A percentile compares a stretch with the other conserved stretches of the same genome.
phyloP scores from a whole-genome alignment of 1,284 basidiomycete genomes.

The Austroboletus sp. region DNA sequence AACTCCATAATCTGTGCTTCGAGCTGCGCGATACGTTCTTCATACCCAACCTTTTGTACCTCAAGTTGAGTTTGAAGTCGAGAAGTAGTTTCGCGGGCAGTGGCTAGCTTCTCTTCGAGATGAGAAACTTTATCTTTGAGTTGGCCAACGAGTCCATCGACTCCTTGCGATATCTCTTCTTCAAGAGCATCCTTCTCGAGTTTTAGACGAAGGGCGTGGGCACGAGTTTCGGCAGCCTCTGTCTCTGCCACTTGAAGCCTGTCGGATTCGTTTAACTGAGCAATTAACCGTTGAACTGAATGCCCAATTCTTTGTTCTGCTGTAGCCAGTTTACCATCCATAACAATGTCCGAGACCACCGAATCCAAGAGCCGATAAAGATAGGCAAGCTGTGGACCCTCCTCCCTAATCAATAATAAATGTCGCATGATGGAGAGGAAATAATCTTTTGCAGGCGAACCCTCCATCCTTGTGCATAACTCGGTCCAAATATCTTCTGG shows the following conservation, averaged over 20 bases:
- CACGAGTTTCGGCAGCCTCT: slow-evolving; percentile 68
- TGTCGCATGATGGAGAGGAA: slow-evolving; percentile 92
- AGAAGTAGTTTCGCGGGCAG: slow-evolving; percentile 73
- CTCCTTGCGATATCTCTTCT: slow-evolving; percentile 73
- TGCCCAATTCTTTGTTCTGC: slow-evolving; percentile 83
- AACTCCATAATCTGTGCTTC: slow-evolving; percentile 91
- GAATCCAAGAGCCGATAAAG: slow-evolving; percentile 93
- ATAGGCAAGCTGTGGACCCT: slow-evolving; percentile 75
- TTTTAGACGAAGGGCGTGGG: slow-evolving; percentile 57
- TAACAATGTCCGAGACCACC: slow-evolving; percentile 87
- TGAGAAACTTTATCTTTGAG: slow-evolving; percentile 70
- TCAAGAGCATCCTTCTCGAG: slow-evolving; percentile 72
- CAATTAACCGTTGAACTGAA: slow-evolving; percentile 84
- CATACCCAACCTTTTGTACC: slow-evolving; percentile 75
- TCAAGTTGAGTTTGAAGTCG: slow-evolving; percentile 74
- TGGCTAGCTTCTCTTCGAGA: slow-evolving; percentile 73
- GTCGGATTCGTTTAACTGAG: slow-evolving; percentile 89
- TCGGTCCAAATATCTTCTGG: slow-evolving; percentile 86
- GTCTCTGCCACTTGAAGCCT: slow-evolving; percentile 71
- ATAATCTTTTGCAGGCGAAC: slow-evolving; percentile 77
- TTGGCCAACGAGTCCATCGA: slow-evolving; percentile 78
- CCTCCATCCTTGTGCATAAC: slow-evolving; percentile 66
- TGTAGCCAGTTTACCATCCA: slow-evolving; percentile 84
- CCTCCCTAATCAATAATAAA: slow-evolving; percentile 82
- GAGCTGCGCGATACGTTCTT: slow-evolving; percentile 81